Base-by-base conservation (phyloP, 257 asterid species). In the Solanum clarkiae region DNA sequence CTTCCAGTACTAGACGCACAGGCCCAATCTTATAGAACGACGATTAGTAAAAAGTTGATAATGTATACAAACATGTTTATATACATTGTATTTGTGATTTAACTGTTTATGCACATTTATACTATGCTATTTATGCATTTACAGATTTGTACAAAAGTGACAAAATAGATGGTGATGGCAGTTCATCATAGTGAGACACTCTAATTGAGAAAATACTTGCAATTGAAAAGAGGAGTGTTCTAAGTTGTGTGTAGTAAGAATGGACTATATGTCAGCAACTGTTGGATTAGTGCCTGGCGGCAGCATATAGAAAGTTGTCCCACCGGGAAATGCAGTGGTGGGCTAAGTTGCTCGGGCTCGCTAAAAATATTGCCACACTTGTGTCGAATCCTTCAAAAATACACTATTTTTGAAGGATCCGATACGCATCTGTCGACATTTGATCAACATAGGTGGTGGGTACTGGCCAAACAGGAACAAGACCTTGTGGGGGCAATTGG, bases 401-500 rank as follows among this genome's bases (percentile, higher is more conserved):
- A 32, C 4, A 32, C 4, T 32, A 32, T 32, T 29, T 29, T 29
- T 29, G 3, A 32, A 32, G 4, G 4, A 32, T 32, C 0, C 4
- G 36, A 32, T 32, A 32, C 0, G 4, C 4, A 32, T 32, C 4
- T 0, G 36, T 32, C 4, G 4, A 32, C 4, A 32, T 32, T 32
- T 32, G 2, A 2, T 2, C 32, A 29, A 29, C 32, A 29, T 29
- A 29, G 26, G 32, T 29, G 36, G 36, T 74, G 51, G 88, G 84
- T 16, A 81, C 57, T 2, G 92, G 59, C 91, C 93, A 95, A 5
- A 95, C 92, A 65, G 98, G 97, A 45, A 95, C 91, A 4, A 95
- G 87, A 22, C 94, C 97, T 70, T 90, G 98, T 3, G 93, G 91
- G 36, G 32, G 92, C 47, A 40, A 93, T 89, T 22, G 98, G 97